These are phyloP conservation scores for Roridomyces roridus DNA, from an alignment of 768 basidiomycete species.

Conservation along the genomic window DNA sequence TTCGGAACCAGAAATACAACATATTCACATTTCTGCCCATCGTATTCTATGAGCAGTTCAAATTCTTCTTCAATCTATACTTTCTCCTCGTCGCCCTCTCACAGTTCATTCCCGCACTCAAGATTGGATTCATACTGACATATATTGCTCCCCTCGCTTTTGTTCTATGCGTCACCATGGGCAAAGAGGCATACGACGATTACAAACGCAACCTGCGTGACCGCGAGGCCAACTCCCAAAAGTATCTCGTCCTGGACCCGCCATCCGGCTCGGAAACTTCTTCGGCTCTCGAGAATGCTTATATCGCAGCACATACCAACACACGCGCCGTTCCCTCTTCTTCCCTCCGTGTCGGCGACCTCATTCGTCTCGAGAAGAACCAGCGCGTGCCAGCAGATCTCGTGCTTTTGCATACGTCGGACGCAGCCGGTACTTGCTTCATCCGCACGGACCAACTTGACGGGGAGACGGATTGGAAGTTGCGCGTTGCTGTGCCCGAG, in stretches of 20 bases:
- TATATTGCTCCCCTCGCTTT: conserved; percentile 97
- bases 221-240: conserved; percentile 92
- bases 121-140: conserved; percentile 95
- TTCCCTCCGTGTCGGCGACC: conserved; percentile 87
- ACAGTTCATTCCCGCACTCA: conserved; percentile 94
- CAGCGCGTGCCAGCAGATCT: conserved; percentile 96
- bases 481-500: conserved; percentile 85
- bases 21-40: conserved; percentile 95
- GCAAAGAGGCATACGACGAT: conserved; percentile 99
- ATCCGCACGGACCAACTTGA: conserved; percentile 98
- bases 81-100: conserved; percentile 96
- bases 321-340: conserved; percentile 88
- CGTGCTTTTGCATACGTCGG: conserved; percentile 86
- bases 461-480: conserved; percentile 99
- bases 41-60: conserved; percentile 99
- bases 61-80: conserved; percentile 99
- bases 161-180: conserved; percentile 94
- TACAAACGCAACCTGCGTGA: conserved; percentile 94
- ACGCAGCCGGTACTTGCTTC: conserved; percentile 92
- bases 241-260: conserved; percentile 82
- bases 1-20: conserved; percentile 98
- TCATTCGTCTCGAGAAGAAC: conserved; percentile 94
- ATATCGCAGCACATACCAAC: conserved; percentile 52
- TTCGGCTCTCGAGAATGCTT: conserved; percentile 46
- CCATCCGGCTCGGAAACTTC: conserved; percentile 39